phyloP scores from a whole-genome alignment of 305 asterid genomes.

The Fraxinus xanthoxyloides region DNA sequence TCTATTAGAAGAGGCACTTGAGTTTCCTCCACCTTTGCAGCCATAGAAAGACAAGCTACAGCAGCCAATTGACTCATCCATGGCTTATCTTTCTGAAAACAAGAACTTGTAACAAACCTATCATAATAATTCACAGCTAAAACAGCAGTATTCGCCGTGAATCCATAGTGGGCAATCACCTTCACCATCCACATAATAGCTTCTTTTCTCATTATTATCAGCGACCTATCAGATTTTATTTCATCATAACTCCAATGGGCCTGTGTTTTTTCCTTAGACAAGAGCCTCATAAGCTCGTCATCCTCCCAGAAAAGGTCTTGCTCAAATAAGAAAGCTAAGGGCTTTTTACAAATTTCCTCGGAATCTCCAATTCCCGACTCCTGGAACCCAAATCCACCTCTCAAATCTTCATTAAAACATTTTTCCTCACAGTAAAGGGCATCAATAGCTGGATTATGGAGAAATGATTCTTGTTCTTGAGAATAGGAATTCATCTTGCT shows the following conservation, averaged over 20 bases:
- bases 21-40: constrained; percentile 89
- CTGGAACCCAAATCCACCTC: constrained; percentile 28
- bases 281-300: constrained; percentile 55
- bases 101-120: constrained; percentile 52
- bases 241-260: constrained; percentile 23
- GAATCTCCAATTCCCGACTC: constrained; percentile 29
- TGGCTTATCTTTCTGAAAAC: constrained; percentile 77
- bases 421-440: constrained; percentile 71
- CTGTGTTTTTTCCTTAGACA: constrained; percentile 55
- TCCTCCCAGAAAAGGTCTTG: constrained; percentile 82
- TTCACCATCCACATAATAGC: constrained; percentile 70
- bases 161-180: constrained; percentile 62
- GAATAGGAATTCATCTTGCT: constrained; percentile 20
- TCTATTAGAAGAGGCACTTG: constrained; percentile 76
- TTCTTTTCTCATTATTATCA: constrained; percentile 45
- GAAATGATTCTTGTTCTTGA: constrained; percentile 35
- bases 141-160: constrained; percentile 54
- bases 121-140: constrained; percentile 68
- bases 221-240: constrained; percentile 36
- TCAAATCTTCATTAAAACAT: constrained; percentile 49
- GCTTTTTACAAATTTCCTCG: constrained; percentile 35
- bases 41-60: constrained; percentile 83
- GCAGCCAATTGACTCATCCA: constrained; percentile 92
- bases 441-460: constrained; percentile 55
- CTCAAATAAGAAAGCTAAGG: constrained; percentile 40